Percentiles rank a stretch among this genome's conserved stretches.
Conservation (phyloP, 306 rosid genomes). For the Prunus davidiana region DNA sequence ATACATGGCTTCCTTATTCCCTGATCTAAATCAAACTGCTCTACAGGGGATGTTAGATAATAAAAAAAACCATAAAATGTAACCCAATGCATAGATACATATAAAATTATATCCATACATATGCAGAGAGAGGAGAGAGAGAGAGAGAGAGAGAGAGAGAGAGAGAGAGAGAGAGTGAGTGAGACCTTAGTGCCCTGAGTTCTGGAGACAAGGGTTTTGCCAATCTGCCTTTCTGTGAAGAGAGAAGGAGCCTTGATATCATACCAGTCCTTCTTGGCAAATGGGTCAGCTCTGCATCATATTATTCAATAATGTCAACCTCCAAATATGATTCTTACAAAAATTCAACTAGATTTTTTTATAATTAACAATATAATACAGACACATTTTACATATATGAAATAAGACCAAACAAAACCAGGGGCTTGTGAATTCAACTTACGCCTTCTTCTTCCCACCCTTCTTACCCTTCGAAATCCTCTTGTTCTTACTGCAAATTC, state of each 20-base stretch:
- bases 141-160: no score
- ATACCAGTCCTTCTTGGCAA: slow-evolving; percentile 44
- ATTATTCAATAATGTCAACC: background rate
- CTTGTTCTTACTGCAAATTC: slow-evolving; percentile 39
- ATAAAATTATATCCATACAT: no score
- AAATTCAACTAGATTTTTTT: background rate
- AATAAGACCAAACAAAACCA: background rate
- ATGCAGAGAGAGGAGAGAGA: no score
- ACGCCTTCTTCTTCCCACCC: slow-evolving; percentile 50
- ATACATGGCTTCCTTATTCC: background rate
- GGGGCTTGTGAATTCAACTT: slow-evolving; percentile 9
- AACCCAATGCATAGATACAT: background rate
- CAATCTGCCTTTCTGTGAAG: slow-evolving; percentile 29
- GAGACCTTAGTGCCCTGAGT: slow-evolving; percentile 46
- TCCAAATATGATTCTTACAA: background rate
- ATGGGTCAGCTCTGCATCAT: slow-evolving; percentile 30
- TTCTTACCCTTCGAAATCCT: slow-evolving; percentile 48
- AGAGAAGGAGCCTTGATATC: slow-evolving; percentile 37
- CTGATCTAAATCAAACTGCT: background rate
- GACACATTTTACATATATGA: no score
- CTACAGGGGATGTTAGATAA: background rate
- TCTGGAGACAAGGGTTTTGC: slow-evolving; percentile 41
- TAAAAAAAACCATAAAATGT: no score
- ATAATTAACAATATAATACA: no score
- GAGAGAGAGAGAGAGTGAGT: no score